These are phyloP conservation scores for Malassezia psittaci DNA, from an alignment of 1,284 basidiomycete species.

Conservation along the genomic window DNA sequence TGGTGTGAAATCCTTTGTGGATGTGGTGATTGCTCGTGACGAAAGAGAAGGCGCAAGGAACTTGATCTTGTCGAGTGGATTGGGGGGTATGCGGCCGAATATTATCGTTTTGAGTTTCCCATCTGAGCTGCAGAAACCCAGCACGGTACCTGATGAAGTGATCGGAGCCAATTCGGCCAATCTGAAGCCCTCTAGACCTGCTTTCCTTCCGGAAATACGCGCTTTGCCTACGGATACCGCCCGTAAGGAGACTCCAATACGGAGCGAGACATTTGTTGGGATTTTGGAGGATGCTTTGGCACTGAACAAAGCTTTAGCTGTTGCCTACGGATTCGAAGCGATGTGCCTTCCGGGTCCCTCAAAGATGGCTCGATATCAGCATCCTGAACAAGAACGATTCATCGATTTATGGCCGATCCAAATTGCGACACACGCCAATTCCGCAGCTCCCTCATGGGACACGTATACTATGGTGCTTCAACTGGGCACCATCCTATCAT, in stretches of 20 bases:
- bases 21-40: conserved; percentile 42
- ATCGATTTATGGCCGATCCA: conserved; percentile 47
- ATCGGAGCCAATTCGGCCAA: neutral
- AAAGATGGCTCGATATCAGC: conserved; percentile 7
- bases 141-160: conserved; percentile 18
- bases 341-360: conserved; percentile 30
- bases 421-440: conserved; percentile 34
- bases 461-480: conserved; percentile 48
- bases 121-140: conserved; percentile 30
- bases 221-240: conserved; percentile 36
- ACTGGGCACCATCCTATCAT: conserved; percentile 44
- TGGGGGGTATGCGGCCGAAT: conserved; percentile 46
- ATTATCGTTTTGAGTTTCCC: conserved; percentile 46
- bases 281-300: conserved; percentile 47
- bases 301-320: conserved; percentile 44
- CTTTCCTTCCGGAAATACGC: conserved; percentile 19
- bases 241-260: conserved; percentile 40
- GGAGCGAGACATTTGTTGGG: conserved; percentile 37
- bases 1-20: conserved; percentile 44
- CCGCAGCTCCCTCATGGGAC: conserved; percentile 37
- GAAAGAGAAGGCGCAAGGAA: conserved; percentile 44
- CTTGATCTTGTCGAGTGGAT: conserved; percentile 39
- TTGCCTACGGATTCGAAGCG: conserved; percentile 41
- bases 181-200: neutral
- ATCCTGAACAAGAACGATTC: conserved; percentile 21